Evolutionary conservation across 768 basidiomycete genomes (phyloP).

Genomic region (Pulveroboletus sp.): DNA sequence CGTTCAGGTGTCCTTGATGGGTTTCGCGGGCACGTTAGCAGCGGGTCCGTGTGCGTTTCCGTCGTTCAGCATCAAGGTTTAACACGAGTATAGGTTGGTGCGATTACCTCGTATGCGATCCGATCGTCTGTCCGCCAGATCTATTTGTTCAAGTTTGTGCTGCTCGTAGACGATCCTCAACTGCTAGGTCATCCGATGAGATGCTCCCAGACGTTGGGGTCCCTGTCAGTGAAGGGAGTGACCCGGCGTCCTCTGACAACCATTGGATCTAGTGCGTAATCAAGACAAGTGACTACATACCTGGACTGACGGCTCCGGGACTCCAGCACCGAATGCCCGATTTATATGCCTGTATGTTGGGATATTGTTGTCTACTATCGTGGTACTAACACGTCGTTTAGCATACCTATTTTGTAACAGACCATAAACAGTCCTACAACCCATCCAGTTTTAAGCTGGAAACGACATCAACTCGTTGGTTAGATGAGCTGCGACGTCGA

Average conservation of each 20-base stretch:
- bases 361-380: not conserved
- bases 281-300: not conserved
- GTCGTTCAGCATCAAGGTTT: not conserved
- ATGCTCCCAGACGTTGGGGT: constrained; percentile 23
- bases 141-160: constrained; percentile 32
- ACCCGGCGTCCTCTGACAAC: constrained; percentile 36
- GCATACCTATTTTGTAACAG: constrained; percentile 47
- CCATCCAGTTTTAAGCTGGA: constrained; percentile 11
- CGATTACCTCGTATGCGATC: constrained; percentile 44
- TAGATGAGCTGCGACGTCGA: constrained; percentile 37
- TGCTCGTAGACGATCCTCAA: constrained; percentile 12
- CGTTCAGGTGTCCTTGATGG: constrained; percentile 47
- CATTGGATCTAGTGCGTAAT: constrained; percentile 43
- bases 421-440: constrained; percentile 44
- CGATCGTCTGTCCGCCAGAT: constrained; percentile 40
- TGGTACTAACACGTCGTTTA: constrained; percentile 13
- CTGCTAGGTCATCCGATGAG: not conserved
- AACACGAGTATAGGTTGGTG: constrained; percentile 37
- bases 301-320: constrained; percentile 3
- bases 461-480: constrained; percentile 29
- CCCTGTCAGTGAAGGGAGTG: constrained; percentile 35
- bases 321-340: constrained; percentile 39
- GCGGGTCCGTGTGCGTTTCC: constrained; percentile 25
- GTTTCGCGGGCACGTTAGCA: constrained; percentile 46
- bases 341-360: constrained; percentile 42